Base-by-base conservation (phyloP, 352 stramenopile genomes). In the Phytophthora lateralis region DNA sequence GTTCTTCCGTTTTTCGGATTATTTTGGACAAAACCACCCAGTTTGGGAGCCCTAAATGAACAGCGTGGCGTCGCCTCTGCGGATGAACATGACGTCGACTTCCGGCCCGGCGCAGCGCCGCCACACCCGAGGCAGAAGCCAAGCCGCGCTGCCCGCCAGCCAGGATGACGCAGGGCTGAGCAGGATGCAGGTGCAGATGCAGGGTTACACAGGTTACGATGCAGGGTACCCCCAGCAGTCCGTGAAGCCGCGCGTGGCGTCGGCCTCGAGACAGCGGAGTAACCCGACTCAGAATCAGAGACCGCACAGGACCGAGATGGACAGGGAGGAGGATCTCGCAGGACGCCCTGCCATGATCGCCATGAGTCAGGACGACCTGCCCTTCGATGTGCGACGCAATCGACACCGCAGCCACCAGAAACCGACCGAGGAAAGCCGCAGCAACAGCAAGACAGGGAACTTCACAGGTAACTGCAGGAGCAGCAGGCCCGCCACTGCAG, bases 71-170 rank as follows among this genome's bases (percentile, higher is more conserved):
- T 73, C 70, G 37, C 66, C 70, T 35, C 47, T 78, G 49, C 66
- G 66, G 21, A 74, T 76, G 64, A 74, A 71, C 37, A 71, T 72
- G 66, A 75, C 62, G 35, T 63, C 65, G 39, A 67, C 66, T 15
- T 37, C 62, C 7, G 37, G 47, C 15, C 56, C 6, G 34, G 12
- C 34, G 50, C 55, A 60, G n/a, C 59, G 60, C 14, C 60, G 56
- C 17, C 63, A 64, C 10, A 55, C 56, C 21, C 53, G 58, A 15
- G 37, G n/a, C 21, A 49, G 44, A 34, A 18, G 43, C 35, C 44
- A 43, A 50, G 53, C 43, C 41, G 41, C 32, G 41, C 32, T 48
- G 4, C 48, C 37, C n/a, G 5, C n/a, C n/a, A 27, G 10, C 38
- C 46, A 64, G 29, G 43, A 73, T 18, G 71, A 79, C 41, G 55